Evolutionary conservation across 2,329 filamentous ascomycete genomes (phyloP), one percentile per base, ranked within the genome.

Genomic region (Diaporthe nobilis): DNA sequence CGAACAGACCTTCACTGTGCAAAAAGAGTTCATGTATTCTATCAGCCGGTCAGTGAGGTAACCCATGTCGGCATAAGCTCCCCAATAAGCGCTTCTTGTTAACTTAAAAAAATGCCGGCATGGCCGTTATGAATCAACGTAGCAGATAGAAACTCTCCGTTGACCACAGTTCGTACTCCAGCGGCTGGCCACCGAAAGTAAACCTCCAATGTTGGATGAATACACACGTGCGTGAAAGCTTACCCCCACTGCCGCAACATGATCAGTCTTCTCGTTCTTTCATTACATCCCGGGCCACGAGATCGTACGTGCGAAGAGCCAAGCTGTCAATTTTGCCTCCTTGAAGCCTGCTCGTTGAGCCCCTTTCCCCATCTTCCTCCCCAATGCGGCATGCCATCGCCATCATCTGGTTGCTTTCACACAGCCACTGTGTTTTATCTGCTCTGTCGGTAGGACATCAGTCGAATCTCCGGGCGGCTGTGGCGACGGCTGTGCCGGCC

Each of bases 321-420:
- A 55, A 70, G 65, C 65, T 55, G 65, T 70, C 65, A 70, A 42
- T n/a, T 70, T 28, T 70, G 65, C 65, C 65, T 28, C 49, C 65
- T 47, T 39, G 65, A 39, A 39, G 65, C 47, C n/a, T 70, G 65
- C 49, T 70, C 9, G 34, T 55, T 22, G 65, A 55, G 12, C 65
- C 49, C 65, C 49, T 20, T 68, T 42, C 17, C 65, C 49, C 34
- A 55, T 42, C 13, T 3, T 7, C 42, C 20, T 65, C 4, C 65
- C 65, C 65, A 22, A 42, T 55, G 8, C 9, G 65, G 65, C 65
- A 70, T 55, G 49, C 49, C 65, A 70, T 70, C 22, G 65, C 65
- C 34, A 31, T 70, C 65, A 55, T 55, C 65, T 42, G 65, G 65
- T 39, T 53, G 22, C 65, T 17, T 39, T 68, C 65, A 68, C 65